These are phyloP conservation scores for Cadophora sp. DNA, from an alignment of 2,329 filamentous ascomycete genomes.

Conservation along the genomic window DNA sequence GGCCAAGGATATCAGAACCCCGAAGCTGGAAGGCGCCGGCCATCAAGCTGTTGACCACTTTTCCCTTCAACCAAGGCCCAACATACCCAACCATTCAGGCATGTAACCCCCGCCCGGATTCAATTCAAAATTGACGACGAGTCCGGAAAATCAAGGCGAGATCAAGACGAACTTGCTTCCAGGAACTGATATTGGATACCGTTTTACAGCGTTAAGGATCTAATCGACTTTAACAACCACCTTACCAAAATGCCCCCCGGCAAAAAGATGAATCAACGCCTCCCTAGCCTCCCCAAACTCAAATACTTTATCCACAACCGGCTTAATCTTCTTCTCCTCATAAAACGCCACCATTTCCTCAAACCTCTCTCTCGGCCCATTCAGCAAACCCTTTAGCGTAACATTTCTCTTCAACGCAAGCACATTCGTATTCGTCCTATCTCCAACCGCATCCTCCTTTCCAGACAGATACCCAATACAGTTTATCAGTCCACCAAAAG, in stretches of 20 bases:
- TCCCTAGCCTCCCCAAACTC: conserved; percentile 54
- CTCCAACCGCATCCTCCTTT: conserved; percentile 60
- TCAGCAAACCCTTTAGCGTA: conserved; percentile 62
- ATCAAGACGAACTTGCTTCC: too few relatives aligned
- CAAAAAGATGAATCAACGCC: conserved; percentile 56
- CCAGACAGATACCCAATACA: conserved; percentile 58
- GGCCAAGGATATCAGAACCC: not conserved
- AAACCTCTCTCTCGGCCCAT: conserved; percentile 63
- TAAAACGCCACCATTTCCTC: conserved; percentile 61
- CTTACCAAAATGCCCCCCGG: conserved; percentile 57
- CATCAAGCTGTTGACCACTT: not conserved
- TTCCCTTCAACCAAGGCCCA: not conserved
- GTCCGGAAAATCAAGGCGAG: too few relatives aligned
- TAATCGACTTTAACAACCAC: conserved; percentile 43
- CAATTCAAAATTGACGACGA: too few relatives aligned
- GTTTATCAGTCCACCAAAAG: conserved; percentile 61
- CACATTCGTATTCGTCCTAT: conserved; percentile 66
- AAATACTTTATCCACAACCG: conserved; percentile 57
- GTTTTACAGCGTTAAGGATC: too few relatives aligned
- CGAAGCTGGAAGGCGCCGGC: not conserved
- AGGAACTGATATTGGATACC: too few relatives aligned
- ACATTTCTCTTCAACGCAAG: conserved; percentile 51
- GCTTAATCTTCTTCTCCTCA: conserved; percentile 52
- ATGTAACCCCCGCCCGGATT: not conserved
- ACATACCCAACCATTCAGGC: not conserved